phyloP scores from a whole-genome alignment of 352 stramenopile genomes.

The Globisporangium sylvaticum region DNA sequence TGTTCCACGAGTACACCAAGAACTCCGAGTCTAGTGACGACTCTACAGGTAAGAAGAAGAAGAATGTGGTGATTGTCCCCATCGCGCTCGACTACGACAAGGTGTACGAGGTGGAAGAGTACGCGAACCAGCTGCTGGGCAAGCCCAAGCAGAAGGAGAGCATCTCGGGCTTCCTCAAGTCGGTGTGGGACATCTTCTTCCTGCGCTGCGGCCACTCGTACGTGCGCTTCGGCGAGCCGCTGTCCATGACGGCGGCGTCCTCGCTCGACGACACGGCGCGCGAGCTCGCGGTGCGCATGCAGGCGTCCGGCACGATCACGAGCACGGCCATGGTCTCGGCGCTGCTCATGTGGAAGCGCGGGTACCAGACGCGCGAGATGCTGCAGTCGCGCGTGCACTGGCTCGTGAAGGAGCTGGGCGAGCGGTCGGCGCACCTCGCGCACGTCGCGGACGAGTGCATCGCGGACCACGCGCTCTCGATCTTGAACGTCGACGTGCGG shows the following conservation, averaged over 20 bases:
- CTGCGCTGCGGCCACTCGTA: constrained; percentile 80
- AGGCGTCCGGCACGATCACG: constrained; percentile 69
- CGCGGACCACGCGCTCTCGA: constrained; percentile 51
- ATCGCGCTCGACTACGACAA: constrained; percentile 90
- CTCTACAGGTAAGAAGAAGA: constrained; percentile 28
- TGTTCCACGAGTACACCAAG: constrained; percentile 65
- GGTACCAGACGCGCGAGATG: constrained; percentile 57
- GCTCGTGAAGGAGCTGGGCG: constrained; percentile 49
- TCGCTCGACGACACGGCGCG: constrained; percentile 46
- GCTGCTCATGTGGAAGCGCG: constrained; percentile 76
- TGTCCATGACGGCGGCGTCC: constrained; percentile 47
- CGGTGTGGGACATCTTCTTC: constrained; percentile 69
- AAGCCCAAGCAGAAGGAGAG: constrained; percentile 85
- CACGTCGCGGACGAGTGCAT: constrained; percentile 54
- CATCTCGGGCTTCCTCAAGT: constrained; percentile 66
- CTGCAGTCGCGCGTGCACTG: constrained; percentile 46
- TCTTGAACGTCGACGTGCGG: constrained; percentile 51
- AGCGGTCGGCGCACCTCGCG: constrained; percentile 45
- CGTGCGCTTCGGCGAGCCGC: constrained; percentile 73
- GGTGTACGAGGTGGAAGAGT: constrained; percentile 84
- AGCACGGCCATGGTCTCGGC: constrained; percentile 69
- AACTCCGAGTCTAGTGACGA: constrained; percentile 6
- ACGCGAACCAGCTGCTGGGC: constrained; percentile 83
- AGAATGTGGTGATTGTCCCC: constrained; percentile 69
- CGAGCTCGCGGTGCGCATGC: constrained; percentile 65